Evolutionary conservation across 2,329 filamentous ascomycete species (phyloP), one percentile per base, ranked within the genome.

Genomic region (Dactylellina cionopaga): DNA sequence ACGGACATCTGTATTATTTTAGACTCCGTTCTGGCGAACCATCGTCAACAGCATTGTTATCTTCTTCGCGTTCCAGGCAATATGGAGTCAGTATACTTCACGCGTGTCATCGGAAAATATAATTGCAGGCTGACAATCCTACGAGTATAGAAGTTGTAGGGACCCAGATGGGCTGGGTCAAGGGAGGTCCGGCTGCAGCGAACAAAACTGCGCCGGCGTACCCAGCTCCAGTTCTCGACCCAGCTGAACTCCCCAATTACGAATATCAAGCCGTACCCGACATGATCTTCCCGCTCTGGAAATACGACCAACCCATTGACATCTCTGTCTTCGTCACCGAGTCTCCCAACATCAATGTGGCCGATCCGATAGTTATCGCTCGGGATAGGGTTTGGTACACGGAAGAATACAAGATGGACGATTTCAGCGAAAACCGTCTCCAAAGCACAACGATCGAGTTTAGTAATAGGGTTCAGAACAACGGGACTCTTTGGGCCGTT

Each of bases 401-500:
- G 83, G 90, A 88, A 80, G 85, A 85, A 74, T 98, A 96, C 80
- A 87, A 86, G 54, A 84, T 94, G 63, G 90, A 90, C 72, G 89
- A 96, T 80, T 92, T 85, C 79, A 89, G 88, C 66, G 92, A 98
- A 77, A 89, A 86, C 78, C 87, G 95, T 65, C 85, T 89, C 60
- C 85, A 93, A 66, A 89, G 94, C 76, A 91, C 90, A 5, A 89
- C 84, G 35, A 92, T 99, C 79, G 82, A 84, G 2, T 88, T 98
- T 2, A 94, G 95, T 1, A 84, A 84, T 74, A 84, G 87, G 41
- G 92, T 96, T 0, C 93, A 97, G 83, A 86, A 92, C 76, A 98
- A 98, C 79, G 92, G 92, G 31, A 97, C 94, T 0, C 85, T 99
- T 7, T 97, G 92, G 88, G 94, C 91, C 1, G 95, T 99, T 80